Percentiles rank a stretch among this genome's conserved stretches.
These are phyloP conservation scores for Hsuehochloa calcarea DNA, from an alignment of 176 grass and related monocot genomes.

Conservation along the genomic window DNA sequence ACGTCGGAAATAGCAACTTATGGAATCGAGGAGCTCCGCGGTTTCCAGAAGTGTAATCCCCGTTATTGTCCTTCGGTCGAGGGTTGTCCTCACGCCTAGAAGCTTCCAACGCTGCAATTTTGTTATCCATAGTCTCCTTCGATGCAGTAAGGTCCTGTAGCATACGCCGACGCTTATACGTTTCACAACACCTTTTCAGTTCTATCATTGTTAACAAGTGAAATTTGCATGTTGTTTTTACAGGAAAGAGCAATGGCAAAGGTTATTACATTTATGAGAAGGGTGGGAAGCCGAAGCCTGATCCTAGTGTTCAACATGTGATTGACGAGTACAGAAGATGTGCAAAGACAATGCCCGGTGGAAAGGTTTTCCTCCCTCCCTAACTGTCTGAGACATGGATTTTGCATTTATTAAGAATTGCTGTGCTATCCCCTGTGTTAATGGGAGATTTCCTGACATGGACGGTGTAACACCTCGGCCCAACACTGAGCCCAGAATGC, in stretches of 20 bases:
- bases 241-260: conserved; percentile 92
- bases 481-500: too few species aligned
- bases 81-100: too few species aligned
- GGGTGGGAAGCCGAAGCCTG: conserved; percentile 81
- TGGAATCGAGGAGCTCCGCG: too few species aligned
- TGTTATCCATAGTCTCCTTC: too few species aligned
- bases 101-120: too few species aligned
- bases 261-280: conserved; percentile 95
- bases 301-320: conserved; percentile 70
- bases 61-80: too few species aligned
- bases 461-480: too few species aligned
- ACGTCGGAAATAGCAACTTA: too few species aligned
- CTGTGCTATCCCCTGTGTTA: not conserved
- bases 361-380: conserved; percentile 56
- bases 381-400: conserved; percentile 4
- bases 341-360: conserved; percentile 55
- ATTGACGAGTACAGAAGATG: conserved; percentile 70
- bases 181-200: not conserved
- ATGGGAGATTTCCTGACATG: conserved; percentile 5
- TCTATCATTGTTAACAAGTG: conserved; percentile 11
- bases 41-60: too few species aligned
- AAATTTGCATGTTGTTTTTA: not conserved
- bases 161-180: too few species aligned
- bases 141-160: too few species aligned
- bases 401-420: conserved; percentile 18